phyloP scores from a whole-genome alignment of 2,329 filamentous ascomycete species.

The Arachnomyces sp. region DNA sequence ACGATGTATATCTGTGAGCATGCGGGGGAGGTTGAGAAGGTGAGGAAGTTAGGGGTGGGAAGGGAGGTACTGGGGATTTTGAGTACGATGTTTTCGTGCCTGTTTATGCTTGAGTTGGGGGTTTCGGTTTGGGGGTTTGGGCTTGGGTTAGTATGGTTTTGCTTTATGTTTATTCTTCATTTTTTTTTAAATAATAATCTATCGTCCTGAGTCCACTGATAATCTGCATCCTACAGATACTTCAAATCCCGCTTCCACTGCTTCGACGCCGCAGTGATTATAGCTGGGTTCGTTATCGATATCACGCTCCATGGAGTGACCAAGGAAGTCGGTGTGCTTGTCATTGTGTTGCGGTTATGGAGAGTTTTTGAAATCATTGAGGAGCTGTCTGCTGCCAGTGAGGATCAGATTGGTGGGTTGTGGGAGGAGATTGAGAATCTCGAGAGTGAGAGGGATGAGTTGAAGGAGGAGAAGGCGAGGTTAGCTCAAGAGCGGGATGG shows the following conservation, averaged over 20 bases:
- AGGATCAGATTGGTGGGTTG: constrained; percentile 54
- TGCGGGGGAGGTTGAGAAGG: constrained; percentile 10
- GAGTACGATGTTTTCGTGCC: constrained; percentile 50
- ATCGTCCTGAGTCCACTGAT: no score
- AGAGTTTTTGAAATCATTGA: constrained; percentile 63
- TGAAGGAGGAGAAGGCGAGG: no score
- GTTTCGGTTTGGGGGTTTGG: constrained; percentile 55
- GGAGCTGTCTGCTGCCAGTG: constrained; percentile 55
- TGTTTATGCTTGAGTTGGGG: constrained; percentile 56
- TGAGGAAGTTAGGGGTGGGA: constrained; percentile 22
- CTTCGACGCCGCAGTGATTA: constrained; percentile 55
- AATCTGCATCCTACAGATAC: constrained; percentile 35
- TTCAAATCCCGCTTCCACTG: constrained; percentile 51
- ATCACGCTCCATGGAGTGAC: constrained; percentile 45
- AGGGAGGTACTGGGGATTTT: constrained; percentile 40
- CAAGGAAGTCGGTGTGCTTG: constrained; percentile 29
- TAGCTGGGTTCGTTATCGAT: constrained; percentile 53
- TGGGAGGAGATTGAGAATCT: constrained; percentile 42
- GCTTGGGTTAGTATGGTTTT: constrained; percentile 36
- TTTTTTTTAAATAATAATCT: constrained; percentile 1
- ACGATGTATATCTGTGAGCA: constrained; percentile 41
- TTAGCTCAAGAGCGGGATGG: neutral
- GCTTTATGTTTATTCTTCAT: neutral
- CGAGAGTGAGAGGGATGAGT: no score
- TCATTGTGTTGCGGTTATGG: constrained; percentile 59